Evolutionary conservation across 2,329 filamentous ascomycete species (phyloP).

Genomic region (Laburnicola sp.): DNA sequence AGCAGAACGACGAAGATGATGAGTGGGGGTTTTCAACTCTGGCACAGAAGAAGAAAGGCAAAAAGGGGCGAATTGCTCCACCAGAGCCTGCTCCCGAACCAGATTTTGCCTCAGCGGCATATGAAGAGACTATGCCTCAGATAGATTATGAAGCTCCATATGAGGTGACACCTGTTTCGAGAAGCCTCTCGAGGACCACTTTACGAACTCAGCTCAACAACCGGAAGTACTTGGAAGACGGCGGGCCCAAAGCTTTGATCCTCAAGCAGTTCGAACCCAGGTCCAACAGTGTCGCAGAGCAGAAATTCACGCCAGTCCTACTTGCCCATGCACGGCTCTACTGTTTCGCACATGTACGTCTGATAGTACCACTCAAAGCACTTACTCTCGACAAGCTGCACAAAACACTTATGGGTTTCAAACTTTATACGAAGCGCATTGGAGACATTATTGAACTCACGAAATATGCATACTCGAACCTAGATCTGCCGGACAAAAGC

Average conservation of each 20-base stretch:
- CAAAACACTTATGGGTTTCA: slow-evolving; percentile 27
- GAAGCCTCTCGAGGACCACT: slow-evolving; percentile 11
- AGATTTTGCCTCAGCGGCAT: neutral
- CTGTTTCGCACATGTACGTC: slow-evolving; percentile 26
- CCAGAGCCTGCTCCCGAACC: neutral
- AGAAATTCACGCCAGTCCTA: slow-evolving; percentile 29
- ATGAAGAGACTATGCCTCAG: too few relatives aligned
- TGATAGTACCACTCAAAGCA: slow-evolving; percentile 27
- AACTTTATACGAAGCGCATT: slow-evolving; percentile 25
- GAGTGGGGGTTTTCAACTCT: neutral
- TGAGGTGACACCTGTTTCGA: slow-evolving; percentile 4
- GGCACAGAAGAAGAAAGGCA: slow-evolving; percentile 13
- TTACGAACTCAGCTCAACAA: slow-evolving; percentile 21
- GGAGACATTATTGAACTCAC: slow-evolving; percentile 29
- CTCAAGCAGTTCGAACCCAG: neutral
- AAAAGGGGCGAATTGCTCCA: neutral
- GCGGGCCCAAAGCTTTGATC: slow-evolving; percentile 4
- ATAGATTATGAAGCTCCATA: slow-evolving; percentile 8
- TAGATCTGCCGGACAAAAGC: slow-evolving; percentile 15
- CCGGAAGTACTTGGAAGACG: slow-evolving; percentile 10
- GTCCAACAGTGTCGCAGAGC: slow-evolving; percentile 7
- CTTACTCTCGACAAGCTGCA: slow-evolving; percentile 36
- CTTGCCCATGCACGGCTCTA: slow-evolving; percentile 39
- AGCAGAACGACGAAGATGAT: neutral
- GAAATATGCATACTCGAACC: slow-evolving; percentile 28